These are phyloP conservation scores for Apiotrichum laibachii DNA, from an alignment of 1,284 basidiomycete genomes.

Conservation along the genomic window DNA sequence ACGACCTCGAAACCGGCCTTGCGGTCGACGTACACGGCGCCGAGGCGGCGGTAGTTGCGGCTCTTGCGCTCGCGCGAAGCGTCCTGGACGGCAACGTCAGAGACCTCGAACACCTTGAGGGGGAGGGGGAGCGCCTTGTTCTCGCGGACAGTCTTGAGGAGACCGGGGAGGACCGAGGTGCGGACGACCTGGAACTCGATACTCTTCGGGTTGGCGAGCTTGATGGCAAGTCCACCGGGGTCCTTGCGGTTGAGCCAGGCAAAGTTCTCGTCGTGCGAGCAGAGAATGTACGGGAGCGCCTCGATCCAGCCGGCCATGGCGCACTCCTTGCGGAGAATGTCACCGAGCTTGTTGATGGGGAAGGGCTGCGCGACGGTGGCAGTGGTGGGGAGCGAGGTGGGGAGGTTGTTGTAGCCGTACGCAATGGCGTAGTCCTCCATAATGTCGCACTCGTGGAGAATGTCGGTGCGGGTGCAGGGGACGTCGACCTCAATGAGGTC, in stretches of 20 bases:
- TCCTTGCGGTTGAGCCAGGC: conserved; percentile 83
- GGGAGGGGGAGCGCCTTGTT: conserved; percentile 92
- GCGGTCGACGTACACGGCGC: conserved; percentile 92
- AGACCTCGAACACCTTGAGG: conserved; percentile 88
- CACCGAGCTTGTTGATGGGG: conserved; percentile 83
- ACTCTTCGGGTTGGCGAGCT: conserved; percentile 94
- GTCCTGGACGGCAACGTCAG: conserved; percentile 92
- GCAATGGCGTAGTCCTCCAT: conserved; percentile 98
- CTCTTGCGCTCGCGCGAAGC: conserved; percentile 71
- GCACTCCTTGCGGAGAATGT: conserved; percentile 86
- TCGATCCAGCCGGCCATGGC: conserved; percentile 94
- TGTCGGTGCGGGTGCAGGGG: conserved; percentile 90
- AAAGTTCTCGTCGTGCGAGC: conserved; percentile 98
- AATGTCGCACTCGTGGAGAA: conserved; percentile 95
- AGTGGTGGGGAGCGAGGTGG: conserved; percentile 86
- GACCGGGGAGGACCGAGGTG: conserved; percentile 88
- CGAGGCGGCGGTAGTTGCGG: conserved; percentile 80
- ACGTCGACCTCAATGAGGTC: conserved; percentile 69
- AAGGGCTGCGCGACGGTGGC: conserved; percentile 93
- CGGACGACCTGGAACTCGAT: conserved; percentile 97
- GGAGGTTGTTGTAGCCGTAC: conserved; percentile 96
- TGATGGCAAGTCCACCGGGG: conserved; percentile 75
- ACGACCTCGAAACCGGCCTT: conserved; percentile 95
- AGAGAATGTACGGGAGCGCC: conserved; percentile 92
- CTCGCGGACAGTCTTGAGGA: conserved; percentile 95